Evolutionary conservation across 116 monocot genomes (phyloP), one percentile per base, ranked within the genome.

Genomic region (Posidonia oceanica): DNA sequence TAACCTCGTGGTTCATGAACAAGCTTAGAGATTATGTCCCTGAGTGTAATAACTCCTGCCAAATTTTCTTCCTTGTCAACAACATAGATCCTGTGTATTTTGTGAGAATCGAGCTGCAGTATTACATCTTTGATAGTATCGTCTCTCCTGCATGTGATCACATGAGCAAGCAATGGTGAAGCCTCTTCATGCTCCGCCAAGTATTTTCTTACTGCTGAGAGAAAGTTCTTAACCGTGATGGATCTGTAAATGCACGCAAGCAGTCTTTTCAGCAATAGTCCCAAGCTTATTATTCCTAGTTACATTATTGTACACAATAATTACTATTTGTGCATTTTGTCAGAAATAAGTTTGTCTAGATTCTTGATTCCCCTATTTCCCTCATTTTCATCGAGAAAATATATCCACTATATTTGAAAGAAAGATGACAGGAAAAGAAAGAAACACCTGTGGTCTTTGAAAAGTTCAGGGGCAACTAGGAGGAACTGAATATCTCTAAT

Each of bases 401-500:
- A 48, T 48, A 48, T 1, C 8, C 29, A 12, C 48, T 48, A 48
- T 10, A 48, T 48, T 48, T 48, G 48, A 48, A 48, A 7, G 57
- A 59, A 54, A 72, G n/a, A 55, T 67, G 51, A 13, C 1, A 67
- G 3, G 1, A 14, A 12, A 67, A 51, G 20, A 37, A 23, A 41
- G 21, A 67, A 64, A 40, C 7, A 96, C 96, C 96, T 91, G 76
- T 82, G 78, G 13, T 91, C 83, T 72, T 97, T 85, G 36, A 87
- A 91, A 59, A 91, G 83, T 38, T 91, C 83, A 69, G 97, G 88
- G 42, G 83, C 74, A 38, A 78, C 87, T 29, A 97, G 72, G 69
- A 97, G 97, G 80, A 87, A 97, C 36, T 97, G 97, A 37, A 91
- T 83, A 77, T 97, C 97, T 80, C 92, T 87, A 17, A 97, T 89